Base-by-base conservation (phyloP, 2,329 filamentous ascomycete species). In the Epichloe hybrida region DNA sequence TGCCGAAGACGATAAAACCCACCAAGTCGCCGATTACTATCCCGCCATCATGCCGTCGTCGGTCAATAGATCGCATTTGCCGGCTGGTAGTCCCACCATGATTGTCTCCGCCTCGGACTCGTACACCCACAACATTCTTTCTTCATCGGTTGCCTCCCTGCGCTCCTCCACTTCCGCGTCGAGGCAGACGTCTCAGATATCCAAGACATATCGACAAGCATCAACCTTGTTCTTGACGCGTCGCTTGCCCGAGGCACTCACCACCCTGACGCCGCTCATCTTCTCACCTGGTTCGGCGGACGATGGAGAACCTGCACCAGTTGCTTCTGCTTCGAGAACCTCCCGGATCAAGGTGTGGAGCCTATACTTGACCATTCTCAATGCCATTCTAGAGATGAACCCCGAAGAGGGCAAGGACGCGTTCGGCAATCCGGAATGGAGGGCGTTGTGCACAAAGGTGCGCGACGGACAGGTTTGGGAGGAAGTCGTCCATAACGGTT, bases 301-400 rank as follows among this genome's bases (percentile, higher is more conserved):
- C 46, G 66, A 72, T 65, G 68, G 70, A 36, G 75, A 81, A 52
- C 72, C 79, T 31, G 84, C 88, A 31, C 88, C 89, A 4, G 81
- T 96, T 50, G 84, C 87, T 50, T 80, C 77, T 55, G 88, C 88
- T 49, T 90, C 86, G 41, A 81, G 85, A 57, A 86, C 83, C 35
- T 93, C 88, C 52, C 77, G 90, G 57, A 85, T 95, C 66, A 98
- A 97, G 69, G 85, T 97, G 56, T 98, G 93, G 93, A 95, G 89
- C 66, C 76, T 98, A 61, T 98, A 97, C 65, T 77, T 97, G 57
- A 95, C 90, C 17, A 84, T 96, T 48, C 74, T 97, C 55, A 95
- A 96, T 70, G 86, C 88, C 39, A 85, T 96, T 56, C 74, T 95
- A 37, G 91, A 97, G 62, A 74, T 97, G 62, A 88, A 89, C 51